phyloP scores from a whole-genome alignment of 2,329 filamentous ascomycete genomes.

The Botrytis aclada region DNA sequence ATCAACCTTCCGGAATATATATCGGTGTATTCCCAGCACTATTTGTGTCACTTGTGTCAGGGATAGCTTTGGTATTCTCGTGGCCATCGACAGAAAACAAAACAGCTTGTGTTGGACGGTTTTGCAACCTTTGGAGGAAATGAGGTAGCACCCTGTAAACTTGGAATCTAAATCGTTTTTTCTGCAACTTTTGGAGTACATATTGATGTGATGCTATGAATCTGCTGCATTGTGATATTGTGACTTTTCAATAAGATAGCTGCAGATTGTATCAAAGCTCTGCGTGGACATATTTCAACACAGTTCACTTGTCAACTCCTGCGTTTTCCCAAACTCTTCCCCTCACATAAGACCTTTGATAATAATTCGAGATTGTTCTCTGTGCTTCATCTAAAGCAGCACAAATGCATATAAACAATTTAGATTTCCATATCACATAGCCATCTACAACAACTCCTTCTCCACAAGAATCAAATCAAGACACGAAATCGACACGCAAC shows the following conservation, averaged over 20 bases:
- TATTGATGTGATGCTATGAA: rapidly evolving
- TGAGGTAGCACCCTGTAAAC: neutral
- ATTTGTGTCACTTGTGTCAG: neutral
- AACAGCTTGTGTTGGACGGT: neutral
- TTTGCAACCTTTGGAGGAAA: neutral
- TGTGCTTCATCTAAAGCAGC: neutral
- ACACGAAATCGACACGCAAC: neutral
- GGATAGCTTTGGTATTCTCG: neutral
- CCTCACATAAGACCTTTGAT: neutral
- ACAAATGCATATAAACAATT: neutral
- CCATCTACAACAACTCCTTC: neutral
- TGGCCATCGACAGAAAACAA: neutral
- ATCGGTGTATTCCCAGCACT: neutral
- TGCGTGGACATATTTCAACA: neutral
- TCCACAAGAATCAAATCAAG: neutral
- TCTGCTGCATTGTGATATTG: neutral
- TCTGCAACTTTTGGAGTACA: neutral
- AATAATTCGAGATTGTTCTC: rapidly evolving
- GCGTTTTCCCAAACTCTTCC: neutral
- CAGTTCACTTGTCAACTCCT: neutral
- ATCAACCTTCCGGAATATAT: neutral
- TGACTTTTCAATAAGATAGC: rapidly evolving
- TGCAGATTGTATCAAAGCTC: rapidly evolving
- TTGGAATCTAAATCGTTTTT: neutral
- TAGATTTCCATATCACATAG: neutral